Evolutionary conservation across 441 rosid genomes (phyloP).

Genomic region (Macaranga tanarius): DNA sequence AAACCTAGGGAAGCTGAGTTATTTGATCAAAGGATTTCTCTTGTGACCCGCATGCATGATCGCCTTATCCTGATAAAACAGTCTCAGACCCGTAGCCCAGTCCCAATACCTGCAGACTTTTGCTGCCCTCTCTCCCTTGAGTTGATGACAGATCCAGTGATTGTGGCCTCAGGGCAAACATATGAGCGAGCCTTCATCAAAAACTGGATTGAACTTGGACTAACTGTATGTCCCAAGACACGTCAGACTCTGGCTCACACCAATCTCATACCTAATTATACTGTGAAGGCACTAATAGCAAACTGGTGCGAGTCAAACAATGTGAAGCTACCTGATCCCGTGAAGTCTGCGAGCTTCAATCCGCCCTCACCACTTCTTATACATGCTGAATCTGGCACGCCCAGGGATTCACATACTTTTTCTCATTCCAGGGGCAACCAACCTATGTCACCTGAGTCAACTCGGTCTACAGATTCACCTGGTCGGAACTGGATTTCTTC

Average conservation of each 20-base stretch:
- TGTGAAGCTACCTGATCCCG: conserved; percentile 73
- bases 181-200: conserved; percentile 84
- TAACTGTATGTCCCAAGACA: conserved; percentile 89
- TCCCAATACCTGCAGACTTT: conserved; percentile 78
- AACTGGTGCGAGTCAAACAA: conserved; percentile 88
- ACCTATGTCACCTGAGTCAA: conserved; percentile 49
- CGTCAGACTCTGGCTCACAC: conserved; percentile 65
- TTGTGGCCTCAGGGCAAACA: conserved; percentile 91
- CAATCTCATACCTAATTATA: conserved; percentile 81
- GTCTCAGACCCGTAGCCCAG: conserved; percentile 54
- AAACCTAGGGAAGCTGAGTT: conserved; percentile 57
- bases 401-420: conserved; percentile 32
- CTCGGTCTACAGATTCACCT: conserved; percentile 43
- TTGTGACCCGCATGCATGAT: conserved; percentile 67
- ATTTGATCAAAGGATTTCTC: conserved; percentile 59
- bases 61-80: conserved; percentile 60
- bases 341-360: conserved; percentile 47
- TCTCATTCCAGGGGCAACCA: conserved; percentile 39
- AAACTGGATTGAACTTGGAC: conserved; percentile 87
- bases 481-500: conserved; percentile 43
- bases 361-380: conserved; percentile 55
- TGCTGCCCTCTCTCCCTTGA: conserved; percentile 93
- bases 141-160: conserved; percentile 97
- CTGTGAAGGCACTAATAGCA: conserved; percentile 84
- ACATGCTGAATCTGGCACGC: conserved; percentile 47